phyloP scores from a whole-genome alignment of 2,329 filamentous ascomycete species.

The Cyclaneusma minus region DNA sequence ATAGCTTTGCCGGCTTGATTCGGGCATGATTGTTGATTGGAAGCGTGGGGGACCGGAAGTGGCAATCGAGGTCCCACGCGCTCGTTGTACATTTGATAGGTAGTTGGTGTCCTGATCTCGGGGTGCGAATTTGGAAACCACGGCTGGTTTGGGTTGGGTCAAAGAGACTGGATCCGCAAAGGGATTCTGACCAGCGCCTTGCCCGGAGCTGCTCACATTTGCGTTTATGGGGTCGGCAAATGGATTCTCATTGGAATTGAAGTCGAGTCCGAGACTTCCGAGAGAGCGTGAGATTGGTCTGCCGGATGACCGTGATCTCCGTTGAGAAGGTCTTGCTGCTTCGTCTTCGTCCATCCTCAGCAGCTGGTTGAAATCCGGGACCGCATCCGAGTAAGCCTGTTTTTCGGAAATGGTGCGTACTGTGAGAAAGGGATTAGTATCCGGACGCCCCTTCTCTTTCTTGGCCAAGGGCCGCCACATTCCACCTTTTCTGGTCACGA shows the following conservation, averaged over 20 bases:
- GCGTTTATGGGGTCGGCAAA: slow-evolving; percentile 2
- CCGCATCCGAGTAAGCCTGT: slow-evolving; percentile 8
- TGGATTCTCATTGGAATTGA: slow-evolving; percentile 6
- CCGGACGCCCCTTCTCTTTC: slow-evolving; percentile 18
- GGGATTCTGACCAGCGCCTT: slow-evolving; percentile 4
- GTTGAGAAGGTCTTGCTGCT: slow-evolving; percentile 12
- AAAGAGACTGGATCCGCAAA: slow-evolving; percentile 11
- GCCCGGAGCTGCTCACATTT: slow-evolving; percentile 2
- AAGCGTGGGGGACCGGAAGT: slow-evolving; percentile 10
- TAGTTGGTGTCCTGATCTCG: slow-evolving; percentile 19
- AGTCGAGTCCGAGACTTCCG: slow-evolving; percentile 14
- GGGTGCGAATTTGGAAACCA: slow-evolving; percentile 12
- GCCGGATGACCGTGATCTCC: slow-evolving; percentile 11
- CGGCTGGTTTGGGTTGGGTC: slow-evolving; percentile 11
- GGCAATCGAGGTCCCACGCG: slow-evolving; percentile 29
- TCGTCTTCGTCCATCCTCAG: slow-evolving; percentile 15
- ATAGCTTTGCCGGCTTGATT: slow-evolving; percentile 18
- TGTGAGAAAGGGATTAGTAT: slow-evolving; percentile 26
- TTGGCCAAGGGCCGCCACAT: slow-evolving; percentile 14
- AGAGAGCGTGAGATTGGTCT: slow-evolving; percentile 7
- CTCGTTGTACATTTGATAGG: slow-evolving; percentile 32
- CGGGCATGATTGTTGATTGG: slow-evolving; percentile 14
- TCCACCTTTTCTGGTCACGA: slow-evolving; percentile 13
- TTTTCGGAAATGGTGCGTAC: slow-evolving; percentile 13
- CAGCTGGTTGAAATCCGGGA: slow-evolving; percentile 13